Conservation (phyloP, 257 asterid genomes). For the Capsicum baccatum region DNA sequence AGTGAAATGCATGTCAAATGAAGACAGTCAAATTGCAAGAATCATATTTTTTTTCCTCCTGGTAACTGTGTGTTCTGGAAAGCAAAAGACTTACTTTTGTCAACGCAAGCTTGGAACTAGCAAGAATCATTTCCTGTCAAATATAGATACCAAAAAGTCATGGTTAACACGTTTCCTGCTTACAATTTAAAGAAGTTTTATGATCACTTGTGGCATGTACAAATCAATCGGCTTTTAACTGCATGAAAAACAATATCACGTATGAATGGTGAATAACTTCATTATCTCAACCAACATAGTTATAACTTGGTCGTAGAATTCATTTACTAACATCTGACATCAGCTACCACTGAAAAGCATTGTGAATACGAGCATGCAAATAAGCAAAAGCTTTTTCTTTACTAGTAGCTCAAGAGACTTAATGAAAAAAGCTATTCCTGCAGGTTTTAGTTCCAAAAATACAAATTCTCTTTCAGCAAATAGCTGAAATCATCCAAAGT, state of each 20-base stretch:
- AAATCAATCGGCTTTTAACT: slow-evolving; percentile 1
- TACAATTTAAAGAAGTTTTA: slow-evolving; percentile 22
- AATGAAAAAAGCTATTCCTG: slow-evolving; percentile 13
- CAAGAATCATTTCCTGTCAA: slow-evolving; percentile 90
- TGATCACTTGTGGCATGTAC: not conserved
- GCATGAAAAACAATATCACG: not conserved
- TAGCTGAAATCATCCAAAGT: slow-evolving; percentile 19
- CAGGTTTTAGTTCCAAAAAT: slow-evolving; percentile 4
- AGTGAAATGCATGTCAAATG: slow-evolving; percentile 14
- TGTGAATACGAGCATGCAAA: not conserved
- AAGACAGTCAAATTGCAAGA: slow-evolving; percentile 14
- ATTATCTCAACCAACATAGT: not conserved
- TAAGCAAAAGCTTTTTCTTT: not conserved
- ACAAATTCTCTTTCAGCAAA: slow-evolving; percentile 5
- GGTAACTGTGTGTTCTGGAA: not conserved
- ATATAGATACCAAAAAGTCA: not conserved
- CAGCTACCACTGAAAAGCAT: slow-evolving; percentile 2
- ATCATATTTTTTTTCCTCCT: not conserved
- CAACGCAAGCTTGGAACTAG: slow-evolving; percentile 62
- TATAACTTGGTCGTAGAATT: not conserved
- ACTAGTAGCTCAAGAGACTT: not conserved
- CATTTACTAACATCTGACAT: not conserved
- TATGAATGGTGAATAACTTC: not conserved
- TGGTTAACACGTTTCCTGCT: not conserved
- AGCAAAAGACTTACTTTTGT: slow-evolving; percentile 51